Evolutionary conservation across 2,329 filamentous ascomycete genomes (phyloP).

Genomic region (Penicillium sp.): DNA sequence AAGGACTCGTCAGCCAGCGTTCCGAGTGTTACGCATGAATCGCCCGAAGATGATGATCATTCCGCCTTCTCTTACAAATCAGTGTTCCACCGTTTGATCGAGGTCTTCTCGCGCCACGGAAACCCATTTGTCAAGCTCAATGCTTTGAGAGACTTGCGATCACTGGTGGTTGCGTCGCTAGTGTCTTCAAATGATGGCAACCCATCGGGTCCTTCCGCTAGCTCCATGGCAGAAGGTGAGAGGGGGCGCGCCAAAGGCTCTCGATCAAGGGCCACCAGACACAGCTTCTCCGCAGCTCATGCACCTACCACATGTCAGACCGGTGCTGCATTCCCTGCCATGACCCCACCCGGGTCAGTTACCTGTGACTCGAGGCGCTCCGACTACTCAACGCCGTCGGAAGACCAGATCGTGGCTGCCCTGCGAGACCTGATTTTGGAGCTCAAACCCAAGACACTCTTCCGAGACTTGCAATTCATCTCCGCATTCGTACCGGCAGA

Average conservation of each 20-base stretch:
- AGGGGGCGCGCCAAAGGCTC: neutral
- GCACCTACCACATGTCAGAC: slow-evolving; percentile 14
- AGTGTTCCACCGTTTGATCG: slow-evolving; percentile 76
- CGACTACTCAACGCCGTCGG: slow-evolving; percentile 57
- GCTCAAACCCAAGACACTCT: slow-evolving; percentile 76
- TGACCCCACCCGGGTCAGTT: slow-evolving; percentile 32
- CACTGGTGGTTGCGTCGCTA: slow-evolving; percentile 75
- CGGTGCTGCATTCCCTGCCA: slow-evolving; percentile 23
- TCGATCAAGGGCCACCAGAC: slow-evolving; percentile 23
- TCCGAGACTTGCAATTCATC: slow-evolving; percentile 76
- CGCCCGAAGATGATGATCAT: slow-evolving; percentile 27
- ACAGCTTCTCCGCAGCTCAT: slow-evolving; percentile 36
- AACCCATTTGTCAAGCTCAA: slow-evolving; percentile 86
- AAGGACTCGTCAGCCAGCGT: neutral
- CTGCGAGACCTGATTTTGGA: slow-evolving; percentile 68
- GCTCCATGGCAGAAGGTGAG: slow-evolving; percentile 2
- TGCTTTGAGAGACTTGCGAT: slow-evolving; percentile 78
- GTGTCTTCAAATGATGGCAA: slow-evolving; percentile 54
- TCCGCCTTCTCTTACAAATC: slow-evolving; percentile 72
- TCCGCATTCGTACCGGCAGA: slow-evolving; percentile 61
- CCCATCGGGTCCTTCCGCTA: slow-evolving; percentile 3
- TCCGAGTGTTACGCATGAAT: slow-evolving; percentile 26
- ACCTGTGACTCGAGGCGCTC: slow-evolving; percentile 41
- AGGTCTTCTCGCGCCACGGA: slow-evolving; percentile 84
- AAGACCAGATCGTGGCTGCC: slow-evolving; percentile 64